A percentile compares a stretch with the other conserved stretches of the same genome.
These are phyloP conservation scores for Syzygium syzygioides DNA, from an alignment of 441 rosid species.

Conservation along the genomic window DNA sequence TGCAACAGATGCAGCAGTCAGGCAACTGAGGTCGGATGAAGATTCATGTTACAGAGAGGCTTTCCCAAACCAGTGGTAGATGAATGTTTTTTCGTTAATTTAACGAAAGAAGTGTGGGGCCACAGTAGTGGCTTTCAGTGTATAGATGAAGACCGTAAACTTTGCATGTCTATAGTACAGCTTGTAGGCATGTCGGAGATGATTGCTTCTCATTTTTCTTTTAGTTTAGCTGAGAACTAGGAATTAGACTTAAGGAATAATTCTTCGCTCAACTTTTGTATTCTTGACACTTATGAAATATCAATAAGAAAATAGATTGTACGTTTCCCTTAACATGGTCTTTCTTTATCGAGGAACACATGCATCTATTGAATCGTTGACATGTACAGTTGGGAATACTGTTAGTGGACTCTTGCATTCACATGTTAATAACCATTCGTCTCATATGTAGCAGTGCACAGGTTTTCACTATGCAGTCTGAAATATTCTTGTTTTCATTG, in stretches of 20 bases:
- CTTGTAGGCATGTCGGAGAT: not conserved
- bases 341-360: not conserved
- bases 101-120: not conserved
- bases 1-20: slow-evolving; percentile 35
- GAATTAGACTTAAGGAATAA: not conserved
- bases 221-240: not conserved
- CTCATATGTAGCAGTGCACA: not conserved
- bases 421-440: not conserved
- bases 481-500: not conserved
- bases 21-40: slow-evolving; percentile 45
- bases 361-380: not conserved
- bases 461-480: not conserved
- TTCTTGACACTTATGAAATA: not conserved
- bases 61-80: slow-evolving; percentile 82
- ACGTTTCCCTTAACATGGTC: not conserved
- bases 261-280: not conserved
- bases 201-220: not conserved
- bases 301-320: not conserved
- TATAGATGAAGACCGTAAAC: not conserved
- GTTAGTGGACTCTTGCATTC: not conserved
- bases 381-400: not conserved
- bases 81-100: not conserved
- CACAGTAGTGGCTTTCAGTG: not conserved
- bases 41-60: slow-evolving; percentile 64
- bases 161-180: not conserved